Evolutionary conservation across 257 asterid species (phyloP).

Genomic region (Fraxinus quadrangulata): DNA sequence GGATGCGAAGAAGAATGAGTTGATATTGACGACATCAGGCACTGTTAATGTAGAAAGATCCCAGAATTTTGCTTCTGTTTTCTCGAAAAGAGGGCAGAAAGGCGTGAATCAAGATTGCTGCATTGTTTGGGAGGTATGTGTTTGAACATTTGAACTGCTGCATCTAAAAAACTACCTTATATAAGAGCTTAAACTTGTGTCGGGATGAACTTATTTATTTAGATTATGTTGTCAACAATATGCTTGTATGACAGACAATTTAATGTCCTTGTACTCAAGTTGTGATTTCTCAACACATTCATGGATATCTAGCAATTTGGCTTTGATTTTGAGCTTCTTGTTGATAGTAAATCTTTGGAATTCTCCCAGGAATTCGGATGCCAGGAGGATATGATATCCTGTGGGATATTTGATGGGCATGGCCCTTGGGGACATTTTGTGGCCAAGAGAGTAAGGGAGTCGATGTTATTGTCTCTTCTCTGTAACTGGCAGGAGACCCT

Average conservation of each 20-base stretch:
- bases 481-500: constrained; percentile 78
- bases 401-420: constrained; percentile 97
- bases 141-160: background rate
- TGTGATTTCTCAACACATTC: too few relatives aligned
- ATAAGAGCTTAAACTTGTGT: background rate
- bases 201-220: background rate
- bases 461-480: constrained; percentile 68
- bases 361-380: constrained; percentile 78
- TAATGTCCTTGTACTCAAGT: too few relatives aligned
- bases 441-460: constrained; percentile 79
- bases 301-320: background rate
- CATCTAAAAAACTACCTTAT: too few relatives aligned
- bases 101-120: constrained; percentile 84
- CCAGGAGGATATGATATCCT: constrained; percentile 86
- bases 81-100: constrained; percentile 83
- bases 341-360: background rate
- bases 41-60: constrained; percentile 64
- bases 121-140: constrained; percentile 89
- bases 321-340: background rate
- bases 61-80: constrained; percentile 71
- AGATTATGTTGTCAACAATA: too few relatives aligned
- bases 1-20: constrained; percentile 73
- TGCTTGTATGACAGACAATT: too few relatives aligned
- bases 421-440: constrained; percentile 98
- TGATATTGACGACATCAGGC: constrained; percentile 79